Evolutionary conservation across 148 eudicot species (phyloP).

Genomic region (Cornus suecica): DNA sequence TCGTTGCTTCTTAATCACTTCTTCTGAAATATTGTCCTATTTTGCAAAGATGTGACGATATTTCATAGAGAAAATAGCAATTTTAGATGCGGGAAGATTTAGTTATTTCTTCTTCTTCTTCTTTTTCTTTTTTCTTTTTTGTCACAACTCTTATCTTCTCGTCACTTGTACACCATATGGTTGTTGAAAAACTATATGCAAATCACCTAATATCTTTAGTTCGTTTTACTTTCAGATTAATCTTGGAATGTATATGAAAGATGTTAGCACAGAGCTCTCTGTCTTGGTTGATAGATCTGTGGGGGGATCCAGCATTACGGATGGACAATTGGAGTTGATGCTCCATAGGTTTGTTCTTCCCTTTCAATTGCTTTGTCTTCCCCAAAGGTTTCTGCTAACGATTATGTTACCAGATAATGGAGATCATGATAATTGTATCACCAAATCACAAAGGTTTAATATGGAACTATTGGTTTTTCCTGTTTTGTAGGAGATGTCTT

Average conservation of each 20-base stretch:
- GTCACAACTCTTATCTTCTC: background rate
- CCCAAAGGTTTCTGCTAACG: constrained; percentile 2
- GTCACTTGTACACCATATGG: background rate
- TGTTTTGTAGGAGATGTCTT: constrained; percentile 69
- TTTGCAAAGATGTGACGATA: background rate
- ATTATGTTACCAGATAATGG: background rate
- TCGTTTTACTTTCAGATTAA: constrained; percentile 56
- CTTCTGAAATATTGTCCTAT: background rate
- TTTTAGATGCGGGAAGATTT: background rate
- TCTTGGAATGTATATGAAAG: constrained; percentile 83
- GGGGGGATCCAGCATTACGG: constrained; percentile 87
- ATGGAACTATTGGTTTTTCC: constrained; percentile 10
- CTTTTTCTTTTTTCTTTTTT: too few species aligned
- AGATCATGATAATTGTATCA: background rate
- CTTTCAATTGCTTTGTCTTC: background rate
- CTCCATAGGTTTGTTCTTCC: constrained; percentile 65
- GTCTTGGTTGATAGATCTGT: constrained; percentile 92
- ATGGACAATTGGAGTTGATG: constrained; percentile 96
- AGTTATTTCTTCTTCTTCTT: too few species aligned
- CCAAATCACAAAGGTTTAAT: background rate
- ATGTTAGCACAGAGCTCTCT: constrained; percentile 65
- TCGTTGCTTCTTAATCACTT: background rate
- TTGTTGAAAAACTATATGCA: background rate
- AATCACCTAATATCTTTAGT: background rate
- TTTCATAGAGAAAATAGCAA: background rate